phyloP scores from a whole-genome alignment of 495 filamentous ascomycete genomes.

The Beverwykella pulmonaria region DNA sequence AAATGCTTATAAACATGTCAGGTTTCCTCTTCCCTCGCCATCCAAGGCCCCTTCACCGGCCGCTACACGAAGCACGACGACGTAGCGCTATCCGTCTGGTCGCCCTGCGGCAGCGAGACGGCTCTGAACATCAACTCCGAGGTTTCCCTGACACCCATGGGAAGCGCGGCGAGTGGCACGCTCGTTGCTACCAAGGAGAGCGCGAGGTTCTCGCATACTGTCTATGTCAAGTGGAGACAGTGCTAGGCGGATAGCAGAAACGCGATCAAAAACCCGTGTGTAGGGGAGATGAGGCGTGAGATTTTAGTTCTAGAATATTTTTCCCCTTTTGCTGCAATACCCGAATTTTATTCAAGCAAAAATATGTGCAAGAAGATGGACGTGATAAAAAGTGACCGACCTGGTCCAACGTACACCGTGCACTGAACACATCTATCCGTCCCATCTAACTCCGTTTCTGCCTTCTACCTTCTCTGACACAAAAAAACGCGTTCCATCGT shows the following conservation, averaged over 20 bases:
- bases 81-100: conserved; percentile 33
- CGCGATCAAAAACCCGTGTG: neutral
- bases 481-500: too few relatives aligned
- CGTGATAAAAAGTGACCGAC: too few relatives aligned
- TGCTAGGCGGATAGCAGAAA: conserved; percentile 20
- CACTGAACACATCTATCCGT: too few relatives aligned
- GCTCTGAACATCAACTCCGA: conserved; percentile 43
- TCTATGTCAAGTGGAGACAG: conserved; percentile 39
- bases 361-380: too few relatives aligned
- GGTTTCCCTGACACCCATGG: conserved; percentile 31
- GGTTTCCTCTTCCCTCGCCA: conserved; percentile 10
- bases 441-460: too few relatives aligned
- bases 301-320: neutral
- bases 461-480: too few relatives aligned
- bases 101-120: conserved; percentile 35
- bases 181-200: conserved; percentile 44
- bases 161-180: conserved; percentile 31
- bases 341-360: neutral
- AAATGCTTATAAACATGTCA: neutral
- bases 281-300: neutral
- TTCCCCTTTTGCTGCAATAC: neutral
- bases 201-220: conserved; percentile 40
- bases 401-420: too few relatives aligned
- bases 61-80: conserved; percentile 39
- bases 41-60: conserved; percentile 31